phyloP scores from a whole-genome alignment of 345 rosid species.

The Microcos paniculata region DNA sequence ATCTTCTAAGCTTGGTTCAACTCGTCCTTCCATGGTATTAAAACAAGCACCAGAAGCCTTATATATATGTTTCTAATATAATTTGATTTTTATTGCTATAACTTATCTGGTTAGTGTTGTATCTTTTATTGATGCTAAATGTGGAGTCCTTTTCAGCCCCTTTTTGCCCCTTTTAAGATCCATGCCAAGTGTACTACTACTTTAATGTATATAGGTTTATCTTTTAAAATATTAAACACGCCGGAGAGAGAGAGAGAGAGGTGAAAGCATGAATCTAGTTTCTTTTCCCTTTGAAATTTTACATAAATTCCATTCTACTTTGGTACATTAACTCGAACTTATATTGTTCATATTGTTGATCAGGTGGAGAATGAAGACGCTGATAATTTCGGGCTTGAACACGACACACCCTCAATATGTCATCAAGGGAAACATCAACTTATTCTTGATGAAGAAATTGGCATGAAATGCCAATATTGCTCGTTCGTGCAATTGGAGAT shows the following conservation, averaged over 20 bases:
- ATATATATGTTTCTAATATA: too few relatives aligned
- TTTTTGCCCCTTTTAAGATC: too few relatives aligned
- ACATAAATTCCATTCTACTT: background rate
- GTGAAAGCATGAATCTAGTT: background rate
- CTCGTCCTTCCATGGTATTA: background rate
- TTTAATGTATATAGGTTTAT: background rate
- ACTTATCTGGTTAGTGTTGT: too few relatives aligned
- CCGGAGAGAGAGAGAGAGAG: background rate
- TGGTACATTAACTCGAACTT: background rate
- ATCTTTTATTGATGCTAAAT: too few relatives aligned
- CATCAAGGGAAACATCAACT: conserved; percentile 41
- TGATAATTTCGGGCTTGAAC: background rate
- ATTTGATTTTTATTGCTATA: too few relatives aligned
- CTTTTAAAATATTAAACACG: background rate
- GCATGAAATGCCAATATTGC: conserved; percentile 49
- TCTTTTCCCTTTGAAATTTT: background rate
- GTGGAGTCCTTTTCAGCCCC: too few relatives aligned
- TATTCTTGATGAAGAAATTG: conserved; percentile 55
- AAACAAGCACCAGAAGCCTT: too few relatives aligned
- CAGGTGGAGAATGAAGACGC: background rate
- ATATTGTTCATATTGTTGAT: background rate
- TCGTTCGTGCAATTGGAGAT: conserved; percentile 44
- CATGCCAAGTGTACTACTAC: background rate
- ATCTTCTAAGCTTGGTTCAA: conserved; percentile 1
- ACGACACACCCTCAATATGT: conserved; percentile 22